Base-by-base conservation (phyloP, 2,329 filamentous ascomycete genomes). In the Xylariales sp. region DNA sequence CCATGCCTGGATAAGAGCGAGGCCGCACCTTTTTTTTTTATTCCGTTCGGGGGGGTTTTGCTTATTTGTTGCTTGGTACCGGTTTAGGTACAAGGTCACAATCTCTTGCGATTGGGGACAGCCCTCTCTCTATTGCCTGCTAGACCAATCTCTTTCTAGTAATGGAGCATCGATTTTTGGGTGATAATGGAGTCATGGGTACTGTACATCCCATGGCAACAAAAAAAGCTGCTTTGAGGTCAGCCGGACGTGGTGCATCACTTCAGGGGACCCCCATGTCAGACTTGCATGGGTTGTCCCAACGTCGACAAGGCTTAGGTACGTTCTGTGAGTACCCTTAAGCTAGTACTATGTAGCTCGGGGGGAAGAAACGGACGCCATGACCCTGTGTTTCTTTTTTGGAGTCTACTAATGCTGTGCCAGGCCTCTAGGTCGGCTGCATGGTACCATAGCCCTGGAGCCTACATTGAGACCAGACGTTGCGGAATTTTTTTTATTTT, bases 171-270 rank as follows among this genome's bases (percentile, higher is more conserved):
- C 17, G 15, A 38, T 25, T n/a, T n/a, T n/a, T n/a, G 36, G 36
- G 29, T 11, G 20, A 13, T 13, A 14, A 6, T 20, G 21, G 27
- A 38, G 27, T 38, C 28, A 27, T 21, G 31, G 19, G 20, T n/a
- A 19, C 27, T 28, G 14, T 38, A 25, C 27, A 31, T 30, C 17
- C 35, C 18, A 38, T n/a, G n/a, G 35, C 35, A 11, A 13, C 32
- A 19, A 38, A 15, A 17, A 15, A 25, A 31, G 21, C 23, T 33
- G 36, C 11, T 10, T 25, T 55, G 52, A 51, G 51, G 40, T 47
- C 41, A 29, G 49, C 50, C n/a, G 46, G 49, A 52, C 52, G 55
- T 54, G 55, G 55, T 59, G 46, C 55, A 59, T 50, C 40, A 48
- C 33, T 33, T 40, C 35, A 51, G 50, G 44, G 53, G 55, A 45